Percentiles rank a stretch among this genome's conserved stretches.
Evolutionary conservation across 345 rosid genomes (phyloP).

Genomic region (Pistacia integerrima): DNA sequence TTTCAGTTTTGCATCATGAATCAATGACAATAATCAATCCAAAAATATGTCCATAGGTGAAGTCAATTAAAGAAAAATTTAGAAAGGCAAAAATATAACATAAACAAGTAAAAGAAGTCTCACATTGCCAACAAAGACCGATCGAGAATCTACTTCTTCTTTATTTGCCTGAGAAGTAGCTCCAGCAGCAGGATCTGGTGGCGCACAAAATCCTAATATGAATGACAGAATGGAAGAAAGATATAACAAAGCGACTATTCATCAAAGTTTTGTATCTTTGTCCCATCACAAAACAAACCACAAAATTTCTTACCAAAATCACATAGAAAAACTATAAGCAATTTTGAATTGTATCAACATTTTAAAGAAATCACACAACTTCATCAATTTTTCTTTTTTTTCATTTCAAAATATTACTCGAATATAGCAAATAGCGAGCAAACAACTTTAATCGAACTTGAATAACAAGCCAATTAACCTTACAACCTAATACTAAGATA

Average conservation of each 20-base stretch:
- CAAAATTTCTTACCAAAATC: too few relatives aligned
- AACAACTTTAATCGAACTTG: too few relatives aligned
- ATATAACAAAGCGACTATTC: neutral
- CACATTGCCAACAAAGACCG: conserved; percentile 80
- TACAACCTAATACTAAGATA: too few relatives aligned
- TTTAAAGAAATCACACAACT: too few relatives aligned
- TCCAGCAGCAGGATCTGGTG: conserved; percentile 59
- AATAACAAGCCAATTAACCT: too few relatives aligned
- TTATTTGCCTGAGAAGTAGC: conserved; percentile 53
- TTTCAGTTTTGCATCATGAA: neutral
- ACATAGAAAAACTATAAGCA: too few relatives aligned
- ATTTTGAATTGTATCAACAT: too few relatives aligned
- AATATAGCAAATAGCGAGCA: too few relatives aligned
- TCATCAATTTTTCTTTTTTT: too few relatives aligned
- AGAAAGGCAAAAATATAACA: conserved; percentile 7
- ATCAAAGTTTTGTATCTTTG: neutral
- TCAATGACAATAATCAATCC: neutral
- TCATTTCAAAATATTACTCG: too few relatives aligned
- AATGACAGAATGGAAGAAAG: neutral
- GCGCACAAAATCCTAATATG: conserved; percentile 28
- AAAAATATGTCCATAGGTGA: neutral
- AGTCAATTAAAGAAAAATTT: neutral
- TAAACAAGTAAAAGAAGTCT: conserved; percentile 37
- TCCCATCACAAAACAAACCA: too few relatives aligned
- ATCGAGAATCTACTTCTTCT: conserved; percentile 78